phyloP scores from a whole-genome alignment of 1,284 basidiomycete genomes.

The Ceratobasidium sp. region DNA sequence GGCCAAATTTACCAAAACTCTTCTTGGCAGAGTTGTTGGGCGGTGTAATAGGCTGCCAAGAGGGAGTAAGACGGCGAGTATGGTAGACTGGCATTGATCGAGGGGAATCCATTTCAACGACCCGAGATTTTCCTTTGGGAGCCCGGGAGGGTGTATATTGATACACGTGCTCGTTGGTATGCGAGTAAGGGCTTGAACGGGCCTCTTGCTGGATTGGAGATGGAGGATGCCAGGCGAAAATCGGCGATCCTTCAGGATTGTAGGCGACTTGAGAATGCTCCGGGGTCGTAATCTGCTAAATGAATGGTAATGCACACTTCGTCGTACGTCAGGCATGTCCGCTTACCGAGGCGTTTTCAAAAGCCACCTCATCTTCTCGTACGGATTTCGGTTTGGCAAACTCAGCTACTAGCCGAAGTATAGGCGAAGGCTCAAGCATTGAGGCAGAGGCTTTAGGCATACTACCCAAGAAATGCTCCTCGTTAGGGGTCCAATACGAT shows the following conservation, averaged over 20 bases:
- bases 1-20: too few relatives aligned
- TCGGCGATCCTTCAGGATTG: not conserved
- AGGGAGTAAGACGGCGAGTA: not conserved
- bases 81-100: not conserved
- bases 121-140: not conserved
- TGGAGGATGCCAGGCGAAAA: not conserved
- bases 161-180: not conserved
- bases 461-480: too few relatives aligned
- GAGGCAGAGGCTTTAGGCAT: not conserved
- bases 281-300: not conserved
- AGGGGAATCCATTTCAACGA: not conserved
- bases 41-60: conserved; percentile 10
- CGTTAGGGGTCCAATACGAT: not conserved
- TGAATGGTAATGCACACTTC: too few relatives aligned
- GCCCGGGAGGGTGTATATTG: too few relatives aligned
- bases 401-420: not conserved
- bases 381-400: not conserved
- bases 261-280: not conserved
- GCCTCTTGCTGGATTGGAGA: not conserved
- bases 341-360: not conserved
- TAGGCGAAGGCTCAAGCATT: not conserved
- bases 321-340: not conserved
- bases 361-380: not conserved
- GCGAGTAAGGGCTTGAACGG: not conserved
- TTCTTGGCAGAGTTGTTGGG: not conserved